Evolutionary conservation across 1,139 yeast species (phyloP).

Genomic region (Candida sanyaensis): DNA sequence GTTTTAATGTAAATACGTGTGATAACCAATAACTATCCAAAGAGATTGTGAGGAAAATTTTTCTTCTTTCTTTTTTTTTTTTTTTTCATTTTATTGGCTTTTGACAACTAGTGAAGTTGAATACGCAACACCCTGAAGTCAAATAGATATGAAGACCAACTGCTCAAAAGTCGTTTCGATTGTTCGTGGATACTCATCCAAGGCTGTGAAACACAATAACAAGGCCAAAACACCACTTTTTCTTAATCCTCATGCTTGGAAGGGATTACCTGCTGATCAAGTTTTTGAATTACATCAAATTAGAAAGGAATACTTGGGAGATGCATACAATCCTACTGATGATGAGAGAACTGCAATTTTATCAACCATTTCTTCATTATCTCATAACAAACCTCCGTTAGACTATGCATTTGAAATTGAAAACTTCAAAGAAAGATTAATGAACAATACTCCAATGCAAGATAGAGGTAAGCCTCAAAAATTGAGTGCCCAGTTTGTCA

Average conservation of each 20-base stretch:
- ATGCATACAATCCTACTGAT: constrained; percentile 55
- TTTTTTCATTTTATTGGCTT: not conserved
- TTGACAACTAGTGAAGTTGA: not conserved
- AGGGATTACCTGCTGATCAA: constrained; percentile 62
- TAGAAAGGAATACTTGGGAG: constrained; percentile 58
- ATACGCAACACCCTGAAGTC: not conserved
- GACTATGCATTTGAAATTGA: constrained; percentile 48
- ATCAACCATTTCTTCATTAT: constrained; percentile 41
- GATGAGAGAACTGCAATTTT: constrained; percentile 49
- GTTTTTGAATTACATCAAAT: constrained; percentile 61
- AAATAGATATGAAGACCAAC: not conserved
- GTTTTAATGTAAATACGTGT: not conserved
- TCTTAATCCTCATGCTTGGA: constrained; percentile 68
- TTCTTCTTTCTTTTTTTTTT: not conserved
- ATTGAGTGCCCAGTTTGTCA: constrained; percentile 40
- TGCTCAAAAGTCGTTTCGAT: not conserved
- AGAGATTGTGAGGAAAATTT: not conserved
- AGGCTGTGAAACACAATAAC: constrained; percentile 2
- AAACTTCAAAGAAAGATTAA: constrained; percentile 45
- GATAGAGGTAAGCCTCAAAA: constrained; percentile 44
- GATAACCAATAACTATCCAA: not conserved
- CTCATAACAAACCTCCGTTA: constrained; percentile 34
- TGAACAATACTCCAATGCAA: constrained; percentile 46
- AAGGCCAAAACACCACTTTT: constrained; percentile 26
- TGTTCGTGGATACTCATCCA: not conserved